These are phyloP conservation scores for Chaetothyriales sp. DNA, from an alignment of 2,329 filamentous ascomycete species.

Conservation along the genomic window DNA sequence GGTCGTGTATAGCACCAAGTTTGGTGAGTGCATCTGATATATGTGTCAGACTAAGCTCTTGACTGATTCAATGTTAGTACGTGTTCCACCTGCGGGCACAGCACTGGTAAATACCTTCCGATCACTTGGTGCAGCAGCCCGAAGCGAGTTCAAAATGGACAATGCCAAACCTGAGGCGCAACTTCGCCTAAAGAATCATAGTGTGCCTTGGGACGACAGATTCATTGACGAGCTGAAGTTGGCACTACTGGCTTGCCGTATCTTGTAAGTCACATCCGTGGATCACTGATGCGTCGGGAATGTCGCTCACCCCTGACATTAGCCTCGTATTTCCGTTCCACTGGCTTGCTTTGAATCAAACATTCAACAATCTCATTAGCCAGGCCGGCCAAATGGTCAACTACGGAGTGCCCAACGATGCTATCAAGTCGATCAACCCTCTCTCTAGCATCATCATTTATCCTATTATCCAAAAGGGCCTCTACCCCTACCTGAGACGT, in stretches of 20 bases:
- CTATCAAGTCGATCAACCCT: slow-evolving; percentile 63
- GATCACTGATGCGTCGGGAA: slow-evolving; percentile 30
- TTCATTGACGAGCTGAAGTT: slow-evolving; percentile 62
- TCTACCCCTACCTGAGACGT: slow-evolving; percentile 57
- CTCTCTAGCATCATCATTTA: slow-evolving; percentile 64
- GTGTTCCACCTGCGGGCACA: not conserved
- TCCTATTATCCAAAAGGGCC: slow-evolving; percentile 52
- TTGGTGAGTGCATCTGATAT: not conserved
- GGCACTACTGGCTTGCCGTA: slow-evolving; percentile 52
- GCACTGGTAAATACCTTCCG: not conserved
- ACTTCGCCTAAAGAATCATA: slow-evolving; percentile 8
- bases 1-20: not conserved
- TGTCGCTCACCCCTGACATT: slow-evolving; percentile 6
- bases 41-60: not conserved
- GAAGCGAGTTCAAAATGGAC: not conserved
- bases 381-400: slow-evolving; percentile 45
- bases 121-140: not conserved
- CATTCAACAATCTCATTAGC: slow-evolving; percentile 15
- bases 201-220: slow-evolving; percentile 50
- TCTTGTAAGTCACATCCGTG: slow-evolving; percentile 46
- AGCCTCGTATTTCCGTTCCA: slow-evolving; percentile 36
- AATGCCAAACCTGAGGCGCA: not conserved
- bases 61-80: not conserved
- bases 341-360: slow-evolving; percentile 37
- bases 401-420: slow-evolving; percentile 61